Percentiles rank a stretch among this genome's conserved stretches.
Evolutionary conservation across 176 grass and related monocot species (phyloP).

Genomic region (Aegilops bicornis): DNA sequence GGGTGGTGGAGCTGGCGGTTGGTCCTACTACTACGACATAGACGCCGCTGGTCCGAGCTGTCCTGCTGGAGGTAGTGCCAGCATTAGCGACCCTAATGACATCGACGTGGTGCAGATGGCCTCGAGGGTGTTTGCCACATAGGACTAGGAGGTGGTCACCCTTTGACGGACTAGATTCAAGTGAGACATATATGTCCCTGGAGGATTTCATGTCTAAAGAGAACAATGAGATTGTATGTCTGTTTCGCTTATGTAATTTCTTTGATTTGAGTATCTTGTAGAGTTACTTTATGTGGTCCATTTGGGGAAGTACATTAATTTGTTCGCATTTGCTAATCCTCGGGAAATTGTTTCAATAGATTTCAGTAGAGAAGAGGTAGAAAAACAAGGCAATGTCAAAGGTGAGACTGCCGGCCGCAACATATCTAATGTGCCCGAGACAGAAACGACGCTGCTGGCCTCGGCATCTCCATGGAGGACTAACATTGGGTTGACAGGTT

Average conservation of each 20-base stretch:
- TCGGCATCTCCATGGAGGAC: too few relatives aligned
- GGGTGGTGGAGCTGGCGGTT: background rate
- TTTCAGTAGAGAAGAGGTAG: too few relatives aligned
- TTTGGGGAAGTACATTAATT: background rate
- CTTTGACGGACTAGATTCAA: background rate
- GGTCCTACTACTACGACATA: background rate
- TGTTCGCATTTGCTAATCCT: background rate
- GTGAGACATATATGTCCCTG: background rate
- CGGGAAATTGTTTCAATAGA: background rate
- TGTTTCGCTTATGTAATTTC: background rate
- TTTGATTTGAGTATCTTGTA: background rate
- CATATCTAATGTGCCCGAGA: too few relatives aligned
- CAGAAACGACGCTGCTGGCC: too few relatives aligned
- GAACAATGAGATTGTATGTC: background rate
- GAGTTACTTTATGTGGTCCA: background rate
- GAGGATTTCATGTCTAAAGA: background rate
- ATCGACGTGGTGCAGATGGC: background rate
- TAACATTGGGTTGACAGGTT: too few relatives aligned
- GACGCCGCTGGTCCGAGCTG: background rate
- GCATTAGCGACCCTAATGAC: background rate
- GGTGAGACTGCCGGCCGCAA: too few relatives aligned
- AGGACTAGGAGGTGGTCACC: background rate
- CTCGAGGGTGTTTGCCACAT: background rate
- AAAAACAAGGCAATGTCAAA: too few relatives aligned
- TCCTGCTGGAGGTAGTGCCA: background rate